These are phyloP conservation scores for Mucor irregularis DNA, from an alignment of 371 early-diverging fungal genomes.

Conservation along the genomic window DNA sequence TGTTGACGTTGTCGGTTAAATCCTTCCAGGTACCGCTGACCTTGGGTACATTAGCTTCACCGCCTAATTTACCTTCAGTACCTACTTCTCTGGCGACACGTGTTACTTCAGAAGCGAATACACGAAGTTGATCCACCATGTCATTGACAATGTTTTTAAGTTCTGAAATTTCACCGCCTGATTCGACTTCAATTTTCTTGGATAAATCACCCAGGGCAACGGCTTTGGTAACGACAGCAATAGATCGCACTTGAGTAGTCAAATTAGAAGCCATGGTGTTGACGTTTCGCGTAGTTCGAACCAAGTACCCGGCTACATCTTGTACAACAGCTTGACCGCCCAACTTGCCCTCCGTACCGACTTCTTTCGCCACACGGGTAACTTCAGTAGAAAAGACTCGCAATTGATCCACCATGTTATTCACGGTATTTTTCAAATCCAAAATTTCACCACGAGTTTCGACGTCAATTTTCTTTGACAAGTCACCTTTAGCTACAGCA, in stretches of 20 bases:
- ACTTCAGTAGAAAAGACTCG: too few species aligned
- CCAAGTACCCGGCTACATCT: slow-evolving; percentile 37
- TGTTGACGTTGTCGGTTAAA: slow-evolving; percentile 65
- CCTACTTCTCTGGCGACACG: slow-evolving; percentile 57
- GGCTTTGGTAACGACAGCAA: slow-evolving; percentile 43
- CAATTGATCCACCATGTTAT: too few species aligned
- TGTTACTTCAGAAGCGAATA: slow-evolving; percentile 43
- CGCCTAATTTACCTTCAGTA: slow-evolving; percentile 58
- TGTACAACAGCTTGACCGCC: too few species aligned
- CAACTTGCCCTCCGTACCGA: too few species aligned
- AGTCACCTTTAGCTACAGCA: slow-evolving; percentile 54
- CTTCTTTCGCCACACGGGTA: too few species aligned
- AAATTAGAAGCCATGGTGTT: slow-evolving; percentile 62
- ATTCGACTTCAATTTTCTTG: slow-evolving; percentile 43
- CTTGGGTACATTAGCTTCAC: slow-evolving; percentile 48
- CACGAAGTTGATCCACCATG: slow-evolving; percentile 44
- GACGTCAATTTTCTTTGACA: slow-evolving; percentile 29
- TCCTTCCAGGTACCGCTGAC: slow-evolving; percentile 69
- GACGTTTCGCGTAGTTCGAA: slow-evolving; percentile 55
- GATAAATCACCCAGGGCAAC: slow-evolving; percentile 55
- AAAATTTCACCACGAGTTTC: too few species aligned
- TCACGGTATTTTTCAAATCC: too few species aligned
- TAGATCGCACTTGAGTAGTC: slow-evolving; percentile 56
- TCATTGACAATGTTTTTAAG: slow-evolving; percentile 46
- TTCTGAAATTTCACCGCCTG: slow-evolving; percentile 34